phyloP scores from a whole-genome alignment of 1,284 basidiomycete genomes.

The Lentinula novae-zelandiae region DNA sequence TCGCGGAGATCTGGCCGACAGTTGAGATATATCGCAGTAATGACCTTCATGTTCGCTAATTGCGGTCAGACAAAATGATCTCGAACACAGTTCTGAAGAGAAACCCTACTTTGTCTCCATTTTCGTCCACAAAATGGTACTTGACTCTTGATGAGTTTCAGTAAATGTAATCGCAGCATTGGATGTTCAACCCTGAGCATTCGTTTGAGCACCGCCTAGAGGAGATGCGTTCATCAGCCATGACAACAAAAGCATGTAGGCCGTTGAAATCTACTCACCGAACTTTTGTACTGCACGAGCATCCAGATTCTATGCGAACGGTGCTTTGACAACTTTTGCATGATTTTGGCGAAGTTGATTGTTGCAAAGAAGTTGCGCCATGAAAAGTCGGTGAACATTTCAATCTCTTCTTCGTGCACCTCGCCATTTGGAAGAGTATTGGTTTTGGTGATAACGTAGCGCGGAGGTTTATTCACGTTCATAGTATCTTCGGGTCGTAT shows the following conservation, averaged over 20 bases:
- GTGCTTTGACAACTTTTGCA: slow-evolving; percentile 97
- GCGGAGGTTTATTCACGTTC: slow-evolving; percentile 52
- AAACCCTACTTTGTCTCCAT: slow-evolving; percentile 87
- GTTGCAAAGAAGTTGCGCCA: slow-evolving; percentile 98
- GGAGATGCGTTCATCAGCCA: neutral
- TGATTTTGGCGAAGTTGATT: slow-evolving; percentile 98
- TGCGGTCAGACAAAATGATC: slow-evolving; percentile 11
- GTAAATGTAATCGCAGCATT: slow-evolving; percentile 91
- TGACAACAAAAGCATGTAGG: slow-evolving; percentile 11
- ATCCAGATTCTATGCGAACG: slow-evolving; percentile 94
- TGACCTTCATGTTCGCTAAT: slow-evolving; percentile 98
- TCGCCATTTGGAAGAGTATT: slow-evolving; percentile 65
- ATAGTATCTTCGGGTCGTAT: slow-evolving; percentile 55
- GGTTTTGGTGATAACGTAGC: slow-evolving; percentile 52
- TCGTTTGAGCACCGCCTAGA: slow-evolving; percentile 89
- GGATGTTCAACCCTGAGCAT: slow-evolving; percentile 93
- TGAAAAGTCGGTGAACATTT: slow-evolving; percentile 90
- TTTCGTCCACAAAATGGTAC: slow-evolving; percentile 98
- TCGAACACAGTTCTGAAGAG: neutral
- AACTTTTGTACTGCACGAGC: slow-evolving; percentile 98
- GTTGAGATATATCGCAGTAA: slow-evolving; percentile 97
- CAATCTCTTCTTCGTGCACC: slow-evolving; percentile 80
- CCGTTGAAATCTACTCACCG: slow-evolving; percentile 47
- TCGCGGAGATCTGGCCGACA: slow-evolving; percentile 95
- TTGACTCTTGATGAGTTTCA: slow-evolving; percentile 98